Evolutionary conservation across 2,329 filamentous ascomycete genomes (phyloP).

Genomic region (Mycogone perniciosa): DNA sequence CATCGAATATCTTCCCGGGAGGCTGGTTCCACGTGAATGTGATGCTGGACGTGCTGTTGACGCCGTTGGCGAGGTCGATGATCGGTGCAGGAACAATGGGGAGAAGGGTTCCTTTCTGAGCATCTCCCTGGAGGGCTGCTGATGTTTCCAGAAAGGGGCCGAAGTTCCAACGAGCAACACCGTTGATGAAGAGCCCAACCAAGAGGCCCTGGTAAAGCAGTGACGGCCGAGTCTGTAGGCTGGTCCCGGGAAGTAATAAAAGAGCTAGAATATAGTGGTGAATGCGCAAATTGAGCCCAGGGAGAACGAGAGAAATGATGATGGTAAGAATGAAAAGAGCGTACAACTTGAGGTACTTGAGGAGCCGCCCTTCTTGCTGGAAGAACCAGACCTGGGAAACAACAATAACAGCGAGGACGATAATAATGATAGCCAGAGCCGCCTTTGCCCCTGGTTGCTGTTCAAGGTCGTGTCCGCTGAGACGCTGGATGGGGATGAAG

Average conservation of each 20-base stretch:
- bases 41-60: conserved; percentile 54
- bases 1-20: conserved; percentile 53
- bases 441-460: conserved; percentile 84
- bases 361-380: conserved; percentile 74
- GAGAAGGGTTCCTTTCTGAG: conserved; percentile 55
- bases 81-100: conserved; percentile 44
- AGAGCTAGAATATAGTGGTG: conserved; percentile 93
- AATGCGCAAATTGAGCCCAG: conserved; percentile 74
- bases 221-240: conserved; percentile 77
- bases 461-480: conserved; percentile 84
- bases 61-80: conserved; percentile 37
- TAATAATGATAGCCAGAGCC: conserved; percentile 71
- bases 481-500: conserved; percentile 83
- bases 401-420: conserved; percentile 61
- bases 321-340: conserved; percentile 60
- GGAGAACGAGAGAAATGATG: conserved; percentile 63
- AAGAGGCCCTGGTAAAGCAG: conserved; percentile 86
- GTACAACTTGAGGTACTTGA: conserved; percentile 73
- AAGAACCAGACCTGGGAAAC: conserved; percentile 78
- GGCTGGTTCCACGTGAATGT: conserved; percentile 50
- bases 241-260: conserved; percentile 79
- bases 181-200: conserved; percentile 88
- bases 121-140: conserved; percentile 62
- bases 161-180: conserved; percentile 90
- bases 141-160: conserved; percentile 82